Base-by-base conservation (phyloP, 179 eudicot species). In the Beta macrorhiza region DNA sequence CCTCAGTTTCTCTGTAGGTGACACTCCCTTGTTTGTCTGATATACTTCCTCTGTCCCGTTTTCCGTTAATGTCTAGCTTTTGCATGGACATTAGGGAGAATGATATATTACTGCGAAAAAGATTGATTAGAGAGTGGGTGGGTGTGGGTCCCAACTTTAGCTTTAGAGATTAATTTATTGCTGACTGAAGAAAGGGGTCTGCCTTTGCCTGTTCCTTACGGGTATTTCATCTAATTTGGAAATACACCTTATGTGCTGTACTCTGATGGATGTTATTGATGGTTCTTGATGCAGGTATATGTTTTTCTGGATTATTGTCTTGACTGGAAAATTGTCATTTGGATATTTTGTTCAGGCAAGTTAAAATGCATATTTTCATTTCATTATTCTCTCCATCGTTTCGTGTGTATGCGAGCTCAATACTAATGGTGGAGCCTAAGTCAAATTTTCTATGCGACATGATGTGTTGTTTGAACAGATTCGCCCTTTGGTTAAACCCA, bases 291-390 rank as follows among this genome's bases (percentile, higher is more conserved):
- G 84, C 86, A 95, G 99, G 92, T 97, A 95, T 81, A 79, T 85
- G 87, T 79, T 97, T 72, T 97, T 95, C 86, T 97, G 99, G 99
- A 88, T 97, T 80, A 63, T 93, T 75, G 89, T 97, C 80, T 88
- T 97, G 84, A 97, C 93, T 58, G 85, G 85, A 80, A 97, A 97
- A 77, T 95, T 92, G 88, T 55, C 91, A 42, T 97, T 97, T 80
- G 98, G 93, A 74, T 97, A 94, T 82, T 93, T 90, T 84, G 91
- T 97, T 82, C 96, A 87, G 97, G 99, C 86, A 90, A 83, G 97
- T 83, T 53, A 71, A 47, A 45, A 19, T 51, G 20, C 45, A 64
- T 22, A 71, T 56, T 58, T 17, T 56, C 3, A 17, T 56, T 19
- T 64, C 52, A 47, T 1, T 51, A 37, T n/a, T n/a, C 64, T 55